A percentile compares a stretch with the other conserved stretches of the same genome.
These are phyloP conservation scores for Seiridium unicorne DNA, from an alignment of 2,329 filamentous ascomycete genomes.

Conservation along the genomic window DNA sequence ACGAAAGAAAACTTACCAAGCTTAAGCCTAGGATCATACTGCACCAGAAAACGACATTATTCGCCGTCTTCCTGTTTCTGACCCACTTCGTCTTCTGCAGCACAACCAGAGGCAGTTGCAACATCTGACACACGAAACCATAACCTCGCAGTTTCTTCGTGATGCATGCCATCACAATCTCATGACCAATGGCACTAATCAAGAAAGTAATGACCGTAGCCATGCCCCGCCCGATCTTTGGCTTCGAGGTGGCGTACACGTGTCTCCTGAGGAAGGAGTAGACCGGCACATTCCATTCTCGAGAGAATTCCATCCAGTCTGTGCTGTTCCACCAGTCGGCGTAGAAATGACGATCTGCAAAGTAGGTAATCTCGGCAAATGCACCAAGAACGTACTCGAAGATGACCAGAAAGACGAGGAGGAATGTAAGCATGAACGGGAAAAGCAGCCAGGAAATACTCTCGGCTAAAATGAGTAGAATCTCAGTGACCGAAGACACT, in stretches of 20 bases:
- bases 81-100: conserved; percentile 81
- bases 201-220: conserved; percentile 91
- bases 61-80: conserved; percentile 71
- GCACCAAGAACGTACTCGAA: conserved; percentile 96
- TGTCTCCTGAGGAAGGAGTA: conserved; percentile 94
- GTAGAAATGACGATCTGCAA: conserved; percentile 94
- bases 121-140: conserved; percentile 92
- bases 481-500: conserved; percentile 55
- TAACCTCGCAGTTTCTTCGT: conserved; percentile 96
- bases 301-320: conserved; percentile 93
- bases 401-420: conserved; percentile 95
- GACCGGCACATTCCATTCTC: conserved; percentile 97
- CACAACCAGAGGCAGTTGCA: conserved; percentile 93
- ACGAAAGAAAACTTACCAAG: conserved; percentile 54
- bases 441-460: conserved; percentile 90
- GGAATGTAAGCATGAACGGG: conserved; percentile 94
- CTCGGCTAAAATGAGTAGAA: conserved; percentile 78
- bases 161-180: conserved; percentile 96
- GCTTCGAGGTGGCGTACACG: conserved; percentile 82
- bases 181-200: conserved; percentile 84
- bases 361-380: conserved; percentile 90
- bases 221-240: conserved; percentile 70
- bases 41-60: conserved; percentile 88
- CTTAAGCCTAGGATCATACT: conserved; percentile 87
- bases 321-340: conserved; percentile 73